phyloP scores from a whole-genome alignment of 352 stramenopile species.

The Thalassiosira exigua region DNA sequence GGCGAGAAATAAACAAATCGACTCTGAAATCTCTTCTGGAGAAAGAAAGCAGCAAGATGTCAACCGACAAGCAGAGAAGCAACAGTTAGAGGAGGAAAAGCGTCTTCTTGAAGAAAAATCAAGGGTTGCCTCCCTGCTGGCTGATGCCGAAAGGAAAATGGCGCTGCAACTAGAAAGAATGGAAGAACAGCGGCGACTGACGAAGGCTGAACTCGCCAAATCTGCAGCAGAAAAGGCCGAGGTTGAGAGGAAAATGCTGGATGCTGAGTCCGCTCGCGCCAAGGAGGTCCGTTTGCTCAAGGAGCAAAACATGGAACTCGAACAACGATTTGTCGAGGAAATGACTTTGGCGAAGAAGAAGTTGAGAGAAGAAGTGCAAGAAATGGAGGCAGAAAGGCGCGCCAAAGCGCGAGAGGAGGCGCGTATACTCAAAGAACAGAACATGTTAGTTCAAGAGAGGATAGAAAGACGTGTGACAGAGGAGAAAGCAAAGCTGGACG shows the following conservation, averaged over 20 bases:
- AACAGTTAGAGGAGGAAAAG: slow-evolving; percentile 18
- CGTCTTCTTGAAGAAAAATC: slow-evolving; percentile 23
- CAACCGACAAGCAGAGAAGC: slow-evolving; percentile 11
- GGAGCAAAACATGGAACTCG: too few relatives aligned
- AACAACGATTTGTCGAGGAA: slow-evolving; percentile 32
- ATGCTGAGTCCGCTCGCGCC: slow-evolving; percentile 9
- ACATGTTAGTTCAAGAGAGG: slow-evolving; percentile 18
- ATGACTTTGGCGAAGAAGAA: slow-evolving; percentile 16
- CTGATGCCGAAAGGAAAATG: slow-evolving; percentile 35
- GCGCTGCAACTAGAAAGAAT: slow-evolving; percentile 35
- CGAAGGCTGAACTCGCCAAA: slow-evolving; percentile 20
- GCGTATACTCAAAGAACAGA: slow-evolving; percentile 36
- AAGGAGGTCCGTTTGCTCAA: slow-evolving; percentile 25
- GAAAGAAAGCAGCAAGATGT: slow-evolving; percentile 1
- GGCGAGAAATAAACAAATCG: too few relatives aligned
- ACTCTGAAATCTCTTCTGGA: slow-evolving; percentile 2
- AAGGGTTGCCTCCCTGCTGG: slow-evolving; percentile 23
- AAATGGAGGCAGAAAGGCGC: slow-evolving; percentile 35
- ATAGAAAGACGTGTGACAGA: slow-evolving; percentile 24
- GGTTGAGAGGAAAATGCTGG: slow-evolving; percentile 23
- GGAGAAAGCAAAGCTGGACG: slow-evolving; percentile 19
- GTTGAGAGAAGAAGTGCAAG: slow-evolving; percentile 33
- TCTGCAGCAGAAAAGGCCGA: slow-evolving; percentile 23
- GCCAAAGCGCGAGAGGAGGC: slow-evolving; percentile 16
- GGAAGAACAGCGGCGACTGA: slow-evolving; percentile 28